A percentile compares a stretch with the other conserved stretches of the same genome.
These are phyloP conservation scores for Melocanna baccifera DNA, from an alignment of 176 grass and related monocot species.

Conservation along the genomic window DNA sequence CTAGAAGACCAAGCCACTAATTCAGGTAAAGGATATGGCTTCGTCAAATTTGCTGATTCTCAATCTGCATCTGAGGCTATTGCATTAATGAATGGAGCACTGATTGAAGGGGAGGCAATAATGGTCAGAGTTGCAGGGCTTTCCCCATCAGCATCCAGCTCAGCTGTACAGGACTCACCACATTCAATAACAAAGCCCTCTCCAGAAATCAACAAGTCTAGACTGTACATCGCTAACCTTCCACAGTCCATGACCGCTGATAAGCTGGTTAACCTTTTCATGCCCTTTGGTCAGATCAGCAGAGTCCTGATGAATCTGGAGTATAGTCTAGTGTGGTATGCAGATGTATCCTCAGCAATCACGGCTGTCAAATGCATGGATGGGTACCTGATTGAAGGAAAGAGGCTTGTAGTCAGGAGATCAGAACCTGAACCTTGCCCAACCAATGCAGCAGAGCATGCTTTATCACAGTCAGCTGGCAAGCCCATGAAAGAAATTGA, in stretches of 20 bases:
- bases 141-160: slow-evolving; percentile 24
- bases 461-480: slow-evolving; percentile 17
- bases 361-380: slow-evolving; percentile 47
- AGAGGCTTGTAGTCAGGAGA: slow-evolving; percentile 43
- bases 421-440: neutral
- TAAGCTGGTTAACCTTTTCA: slow-evolving; percentile 57
- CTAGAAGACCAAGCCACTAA: slow-evolving; percentile 24
- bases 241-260: slow-evolving; percentile 39
- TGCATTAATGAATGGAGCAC: slow-evolving; percentile 57
- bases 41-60: slow-evolving; percentile 55
- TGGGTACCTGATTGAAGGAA: slow-evolving; percentile 52
- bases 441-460: slow-evolving; percentile 23
- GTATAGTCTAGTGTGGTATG: slow-evolving; percentile 53
- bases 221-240: slow-evolving; percentile 43
- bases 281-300: slow-evolving; percentile 53
- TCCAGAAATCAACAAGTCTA: slow-evolving; percentile 40
- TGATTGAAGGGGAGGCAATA: slow-evolving; percentile 52
- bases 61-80: slow-evolving; percentile 44
- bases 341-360: slow-evolving; percentile 35
- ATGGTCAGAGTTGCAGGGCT: slow-evolving; percentile 46
- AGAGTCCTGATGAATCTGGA: slow-evolving; percentile 37
- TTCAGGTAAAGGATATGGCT: slow-evolving; percentile 58
- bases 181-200: neutral
- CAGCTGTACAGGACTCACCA: slow-evolving; percentile 19
- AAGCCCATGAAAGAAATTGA: slow-evolving; percentile 47